Evolutionary conservation across 768 basidiomycete species (phyloP), one percentile per base, ranked within the genome.

Genomic region (Russula earlei): DNA sequence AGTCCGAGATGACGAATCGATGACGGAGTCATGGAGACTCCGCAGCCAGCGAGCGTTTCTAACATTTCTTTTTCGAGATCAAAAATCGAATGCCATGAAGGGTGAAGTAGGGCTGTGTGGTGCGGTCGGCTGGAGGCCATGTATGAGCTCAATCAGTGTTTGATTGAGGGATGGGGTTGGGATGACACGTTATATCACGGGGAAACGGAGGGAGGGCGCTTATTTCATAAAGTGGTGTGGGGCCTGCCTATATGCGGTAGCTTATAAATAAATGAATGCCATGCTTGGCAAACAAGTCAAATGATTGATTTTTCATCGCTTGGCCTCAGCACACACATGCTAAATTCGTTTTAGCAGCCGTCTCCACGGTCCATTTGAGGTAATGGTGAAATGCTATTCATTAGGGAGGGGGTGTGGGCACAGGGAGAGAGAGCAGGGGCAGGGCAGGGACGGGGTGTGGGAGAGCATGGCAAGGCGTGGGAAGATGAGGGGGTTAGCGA

Each of bases 401-500:
- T 40, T 3, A 3, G 5, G 29, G 29, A 22, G 1, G 22, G 22
- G 14, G 27, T 29, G 44, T 31, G n/a, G n/a, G 9, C n/a, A 1
- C 34, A 20, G 27, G 11, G 19, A 31, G 38, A n/a, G 48, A 20
- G 27, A 31, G 15, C 15, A 40, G 25, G 8, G 15, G 5, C 25
- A 49, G 42, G 19, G 20, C 27, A 31, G 27, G 31, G 40, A 27
- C 41, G 24, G 24, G 12, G n/a, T n/a, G n/a, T n/a, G n/a, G n/a
- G n/a, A n/a, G n/a, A n/a, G n/a, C n/a, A n/a, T n/a, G n/a, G n/a
- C n/a, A 36, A 25, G 37, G 56, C 61, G 61, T 62, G 61, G 54
- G 61, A 62, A 62, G 54, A 54, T 55, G 54, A 46, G 47, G 48
- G 19, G 51, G 55, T 60, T 62, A 60, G 54, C 61, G 58, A 60